A percentile compares a stretch with the other conserved stretches of the same genome.
Evolutionary conservation across 1,284 basidiomycete species (phyloP).

Genomic region (Lignosus rhinocerotis): DNA sequence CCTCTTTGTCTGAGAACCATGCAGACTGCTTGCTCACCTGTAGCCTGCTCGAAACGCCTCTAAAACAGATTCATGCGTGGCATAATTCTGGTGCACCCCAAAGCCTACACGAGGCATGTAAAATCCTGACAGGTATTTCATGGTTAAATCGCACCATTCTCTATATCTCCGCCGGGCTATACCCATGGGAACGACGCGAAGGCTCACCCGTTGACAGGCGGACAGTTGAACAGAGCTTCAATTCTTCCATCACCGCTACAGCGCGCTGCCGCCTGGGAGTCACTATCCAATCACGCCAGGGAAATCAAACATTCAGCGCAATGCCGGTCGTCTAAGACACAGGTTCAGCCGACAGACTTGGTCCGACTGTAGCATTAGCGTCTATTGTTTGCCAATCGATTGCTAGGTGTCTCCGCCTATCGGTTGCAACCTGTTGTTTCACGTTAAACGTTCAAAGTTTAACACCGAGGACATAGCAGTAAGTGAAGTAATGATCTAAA

Average conservation of each 20-base stretch:
- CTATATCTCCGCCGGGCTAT: neutral
- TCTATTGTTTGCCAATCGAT: too few relatives aligned
- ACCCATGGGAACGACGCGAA: neutral
- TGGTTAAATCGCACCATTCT: neutral
- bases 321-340: too few relatives aligned
- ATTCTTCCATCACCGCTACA: neutral
- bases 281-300: too few relatives aligned
- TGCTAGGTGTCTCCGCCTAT: too few relatives aligned
- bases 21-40: slow-evolving; percentile 20
- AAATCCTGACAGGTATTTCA: slow-evolving; percentile 38
- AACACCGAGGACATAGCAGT: too few relatives aligned
- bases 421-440: too few relatives aligned
- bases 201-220: neutral
- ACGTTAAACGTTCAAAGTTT: too few relatives aligned
- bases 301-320: too few relatives aligned
- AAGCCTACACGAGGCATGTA: slow-evolving; percentile 76
- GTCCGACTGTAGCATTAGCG: too few relatives aligned
- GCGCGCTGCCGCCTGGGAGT: too few relatives aligned
- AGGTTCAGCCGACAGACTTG: too few relatives aligned
- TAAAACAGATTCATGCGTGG: slow-evolving; percentile 57
- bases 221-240: neutral
- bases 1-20: neutral
- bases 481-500: too few relatives aligned
- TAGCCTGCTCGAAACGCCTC: slow-evolving; percentile 76
- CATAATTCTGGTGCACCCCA: slow-evolving; percentile 77